A percentile compares a stretch with the other conserved stretches of the same genome.
These are phyloP conservation scores for Eimeria maxima DNA, from an alignment of 169 alveolate species.

Conservation along the genomic window DNA sequence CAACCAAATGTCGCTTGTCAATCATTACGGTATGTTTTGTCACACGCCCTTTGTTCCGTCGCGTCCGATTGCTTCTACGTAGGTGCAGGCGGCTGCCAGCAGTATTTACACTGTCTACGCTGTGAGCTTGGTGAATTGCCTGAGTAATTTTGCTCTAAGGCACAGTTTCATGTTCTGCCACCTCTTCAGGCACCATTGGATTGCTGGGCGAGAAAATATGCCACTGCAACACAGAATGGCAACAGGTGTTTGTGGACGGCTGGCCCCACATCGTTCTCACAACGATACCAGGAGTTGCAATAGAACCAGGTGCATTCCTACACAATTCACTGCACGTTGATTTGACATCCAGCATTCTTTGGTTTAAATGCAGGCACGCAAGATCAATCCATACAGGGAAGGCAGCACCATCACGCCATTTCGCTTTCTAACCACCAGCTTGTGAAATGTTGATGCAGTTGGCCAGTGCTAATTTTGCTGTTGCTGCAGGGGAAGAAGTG, in stretches of 20 bases:
- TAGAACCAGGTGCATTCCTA: slow-evolving; percentile 81
- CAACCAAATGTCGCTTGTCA: slow-evolving; percentile 94
- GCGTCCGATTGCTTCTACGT: background rate
- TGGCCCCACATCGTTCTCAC: slow-evolving; percentile 89
- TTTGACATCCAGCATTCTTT: background rate
- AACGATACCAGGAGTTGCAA: slow-evolving; percentile 88
- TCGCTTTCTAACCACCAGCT: background rate
- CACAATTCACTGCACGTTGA: background rate
- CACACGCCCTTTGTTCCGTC: background rate
- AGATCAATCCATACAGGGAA: background rate
- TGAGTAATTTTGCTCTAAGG: background rate
- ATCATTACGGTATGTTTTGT: slow-evolving; percentile 91
- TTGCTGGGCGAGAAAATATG: slow-evolving; percentile 91
- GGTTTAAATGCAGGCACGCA: background rate
- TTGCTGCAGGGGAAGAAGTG: slow-evolving; percentile 92
- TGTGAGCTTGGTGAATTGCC: background rate
- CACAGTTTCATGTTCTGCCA: background rate
- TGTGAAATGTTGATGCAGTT: background rate
- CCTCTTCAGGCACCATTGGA: slow-evolving; percentile 77
- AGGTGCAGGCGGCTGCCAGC: background rate
- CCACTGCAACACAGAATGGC: slow-evolving; percentile 94
- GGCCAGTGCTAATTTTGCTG: slow-evolving; percentile 2
- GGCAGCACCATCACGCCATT: background rate
- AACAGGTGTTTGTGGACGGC: slow-evolving; percentile 88
- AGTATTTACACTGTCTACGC: background rate